Base-by-base conservation (phyloP, 768 basidiomycete genomes). In the Russula emetica region DNA sequence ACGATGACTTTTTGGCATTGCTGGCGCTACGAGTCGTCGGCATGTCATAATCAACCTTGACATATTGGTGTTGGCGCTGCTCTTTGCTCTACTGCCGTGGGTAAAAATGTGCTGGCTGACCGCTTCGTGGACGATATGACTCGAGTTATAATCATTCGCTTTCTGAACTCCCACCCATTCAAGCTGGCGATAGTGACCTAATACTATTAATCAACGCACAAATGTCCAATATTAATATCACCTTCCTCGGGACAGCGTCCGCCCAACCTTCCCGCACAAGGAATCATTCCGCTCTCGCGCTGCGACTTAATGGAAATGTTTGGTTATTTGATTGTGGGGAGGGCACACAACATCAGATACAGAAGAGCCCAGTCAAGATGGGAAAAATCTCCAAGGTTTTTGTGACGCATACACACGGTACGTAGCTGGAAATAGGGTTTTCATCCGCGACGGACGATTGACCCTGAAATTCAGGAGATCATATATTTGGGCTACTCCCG, bases 321-420 rank as follows among this genome's bases (percentile, higher is more conserved):
- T 92, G 90, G 90, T 72, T 92, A 8, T 92, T 92, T 69, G 90
- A 92, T 71, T 92, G 90, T 72, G 90, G 90, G 24, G 90, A 92
- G 74, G 89, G 85, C 16, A 92, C 90, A 3, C 90, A 92, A 69
- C 83, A 87, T 69, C 90, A 85, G 69, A 69, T 92, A 5, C 88
- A 91, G 73, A 83, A 81, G 72, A 88, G 87, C 65, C 68, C 60
- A 1, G 79, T 94, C n/a, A 88, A 84, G 73, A 87, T 91, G 85
- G 86, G 90, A 34, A 86, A 74, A 70, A 86, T 94, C 54, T 80
- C 82, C 63, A 92, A 92, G 73, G 83, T 95, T 30, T 93, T 94
- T 72, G 85, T 94, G 64, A 94, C 93, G 1, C 93, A 95, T 75
- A 88, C 88, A 0, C 93, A 94, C 75, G 92, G 92, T 90, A 61